These are phyloP conservation scores for Agaricales sp. DNA, from an alignment of 1,284 basidiomycete species.

Conservation along the genomic window DNA sequence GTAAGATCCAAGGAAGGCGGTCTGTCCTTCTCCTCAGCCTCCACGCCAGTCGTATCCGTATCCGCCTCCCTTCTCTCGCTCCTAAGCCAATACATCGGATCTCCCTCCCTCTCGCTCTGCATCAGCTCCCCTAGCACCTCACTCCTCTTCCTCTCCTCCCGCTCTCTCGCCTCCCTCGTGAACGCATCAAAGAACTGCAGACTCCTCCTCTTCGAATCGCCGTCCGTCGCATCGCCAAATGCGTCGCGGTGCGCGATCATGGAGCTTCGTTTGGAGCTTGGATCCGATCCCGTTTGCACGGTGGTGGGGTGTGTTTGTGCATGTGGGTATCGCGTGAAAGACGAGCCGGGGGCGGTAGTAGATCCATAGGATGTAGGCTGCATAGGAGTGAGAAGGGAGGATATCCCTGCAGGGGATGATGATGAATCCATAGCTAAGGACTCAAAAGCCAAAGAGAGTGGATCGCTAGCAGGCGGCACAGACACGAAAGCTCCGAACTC, in stretches of 20 bases:
- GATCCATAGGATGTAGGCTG: too few species aligned
- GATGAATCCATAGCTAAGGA: too few species aligned
- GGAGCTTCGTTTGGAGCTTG: too few species aligned
- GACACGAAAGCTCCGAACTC: not conserved
- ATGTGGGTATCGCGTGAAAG: too few species aligned
- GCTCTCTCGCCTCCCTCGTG: not conserved
- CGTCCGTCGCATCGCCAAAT: too few species aligned
- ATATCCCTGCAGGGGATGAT: too few species aligned
- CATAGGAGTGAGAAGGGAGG: too few species aligned
- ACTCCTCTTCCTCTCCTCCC: not conserved
- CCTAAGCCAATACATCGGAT: not conserved
- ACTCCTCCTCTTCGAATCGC: not conserved
- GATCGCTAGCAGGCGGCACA: not conserved
- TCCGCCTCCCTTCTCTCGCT: not conserved
- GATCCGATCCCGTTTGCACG: too few species aligned
- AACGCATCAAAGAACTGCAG: not conserved
- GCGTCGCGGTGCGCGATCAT: too few species aligned
- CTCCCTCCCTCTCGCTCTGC: not conserved
- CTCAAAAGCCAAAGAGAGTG: too few species aligned
- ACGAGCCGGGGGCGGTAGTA: too few species aligned
- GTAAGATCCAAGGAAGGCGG: not conserved
- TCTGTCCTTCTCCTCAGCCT: not conserved
- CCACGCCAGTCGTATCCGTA: not conserved
- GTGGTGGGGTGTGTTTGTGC: too few species aligned
- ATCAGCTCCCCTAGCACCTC: not conserved